phyloP scores from a whole-genome alignment of 441 rosid species.

The Bruguiera hainesii region DNA sequence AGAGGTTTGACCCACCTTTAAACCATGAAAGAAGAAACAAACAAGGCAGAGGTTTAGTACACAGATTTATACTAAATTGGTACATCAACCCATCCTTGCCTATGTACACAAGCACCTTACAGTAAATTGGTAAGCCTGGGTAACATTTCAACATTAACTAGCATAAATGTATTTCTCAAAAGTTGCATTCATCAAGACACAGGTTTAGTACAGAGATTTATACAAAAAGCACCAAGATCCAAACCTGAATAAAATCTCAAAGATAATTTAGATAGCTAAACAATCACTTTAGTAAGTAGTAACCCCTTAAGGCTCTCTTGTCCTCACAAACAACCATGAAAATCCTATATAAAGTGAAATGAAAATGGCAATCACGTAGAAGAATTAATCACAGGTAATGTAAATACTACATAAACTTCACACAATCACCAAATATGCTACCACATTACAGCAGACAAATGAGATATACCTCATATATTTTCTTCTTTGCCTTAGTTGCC shows the following conservation, averaged over 20 bases:
- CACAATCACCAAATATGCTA: background rate
- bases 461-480: slow-evolving; percentile 34
- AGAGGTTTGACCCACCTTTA: too few species aligned
- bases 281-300: background rate
- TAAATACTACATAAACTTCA: background rate
- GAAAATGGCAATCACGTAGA: background rate
- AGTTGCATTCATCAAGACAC: too few species aligned
- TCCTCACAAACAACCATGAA: background rate
- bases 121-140: background rate
- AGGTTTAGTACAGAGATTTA: too few species aligned
- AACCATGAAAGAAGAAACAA: background rate
- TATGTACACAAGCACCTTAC: background rate
- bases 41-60: background rate
- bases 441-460: slow-evolving; percentile 3
- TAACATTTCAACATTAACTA: background rate
- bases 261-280: background rate
- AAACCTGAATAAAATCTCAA: background rate
- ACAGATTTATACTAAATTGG: too few species aligned
- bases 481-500: slow-evolving; percentile 29
- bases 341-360: background rate
- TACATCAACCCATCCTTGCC: background rate
- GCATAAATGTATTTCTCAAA: background rate
- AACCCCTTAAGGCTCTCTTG: background rate
- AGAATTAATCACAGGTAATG: background rate
- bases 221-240: background rate